Percentiles rank a stretch among this genome's conserved stretches.
Conservation (phyloP, 2,329 filamentous ascomycete genomes). For the Nemania diffusa region DNA sequence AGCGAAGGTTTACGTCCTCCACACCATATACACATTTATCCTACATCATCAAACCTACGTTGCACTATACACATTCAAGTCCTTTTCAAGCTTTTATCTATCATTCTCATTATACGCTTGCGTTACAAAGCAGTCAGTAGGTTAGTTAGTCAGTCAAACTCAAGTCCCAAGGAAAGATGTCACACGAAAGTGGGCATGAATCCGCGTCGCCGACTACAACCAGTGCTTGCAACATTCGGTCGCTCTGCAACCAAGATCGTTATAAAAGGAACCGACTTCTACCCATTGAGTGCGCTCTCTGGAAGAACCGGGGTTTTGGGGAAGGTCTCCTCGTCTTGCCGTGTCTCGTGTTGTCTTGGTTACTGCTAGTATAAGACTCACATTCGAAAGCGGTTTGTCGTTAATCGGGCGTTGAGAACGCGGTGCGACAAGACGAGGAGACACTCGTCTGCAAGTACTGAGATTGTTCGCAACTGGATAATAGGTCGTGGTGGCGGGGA, state of each 20-base stretch:
- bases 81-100: not conserved
- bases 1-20: too few relatives aligned
- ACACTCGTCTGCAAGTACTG: slow-evolving; percentile 28
- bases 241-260: slow-evolving; percentile 26
- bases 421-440: slow-evolving; percentile 6
- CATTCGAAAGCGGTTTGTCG: slow-evolving; percentile 24
- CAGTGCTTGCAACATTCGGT: slow-evolving; percentile 18
- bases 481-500: slow-evolving; percentile 21
- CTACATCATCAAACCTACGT: not conserved
- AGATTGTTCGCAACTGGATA: slow-evolving; percentile 12
- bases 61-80: not conserved
- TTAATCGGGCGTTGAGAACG: not conserved
- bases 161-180: slow-evolving; percentile 24
- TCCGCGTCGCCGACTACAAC: slow-evolving; percentile 22
- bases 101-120: not conserved
- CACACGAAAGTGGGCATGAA: slow-evolving; percentile 35
- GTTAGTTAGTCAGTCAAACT: slow-evolving; percentile 19
- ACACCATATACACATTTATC: too few relatives aligned
- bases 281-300: slow-evolving; percentile 34
- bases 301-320: slow-evolving; percentile 33
- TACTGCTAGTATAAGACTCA: not conserved
- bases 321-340: slow-evolving; percentile 17
- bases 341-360: not conserved
- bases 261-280: slow-evolving; percentile 33
- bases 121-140: not conserved